A percentile compares a stretch with the other conserved stretches of the same genome.
These are phyloP conservation scores for Phytophthora agathidicida DNA, from an alignment of 352 stramenopile species.

Conservation along the genomic window DNA sequence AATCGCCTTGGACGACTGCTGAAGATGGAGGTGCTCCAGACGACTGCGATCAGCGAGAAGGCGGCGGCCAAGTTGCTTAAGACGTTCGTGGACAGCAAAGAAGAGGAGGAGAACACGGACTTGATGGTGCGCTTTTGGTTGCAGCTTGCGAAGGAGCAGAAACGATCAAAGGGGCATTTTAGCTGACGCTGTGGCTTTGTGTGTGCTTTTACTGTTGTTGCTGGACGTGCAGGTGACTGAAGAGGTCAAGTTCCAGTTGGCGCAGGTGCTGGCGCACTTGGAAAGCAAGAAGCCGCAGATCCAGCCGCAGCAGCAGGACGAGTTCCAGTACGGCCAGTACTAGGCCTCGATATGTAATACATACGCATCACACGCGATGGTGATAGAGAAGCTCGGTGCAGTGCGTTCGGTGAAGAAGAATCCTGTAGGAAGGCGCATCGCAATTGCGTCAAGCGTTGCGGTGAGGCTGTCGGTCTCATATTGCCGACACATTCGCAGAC, in stretches of 20 bases:
- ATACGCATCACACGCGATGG: slow-evolving; percentile 9
- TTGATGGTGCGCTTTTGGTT: slow-evolving; percentile 57
- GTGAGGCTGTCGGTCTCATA: neutral
- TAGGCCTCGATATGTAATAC: slow-evolving; percentile 39
- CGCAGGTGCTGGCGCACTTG: slow-evolving; percentile 76
- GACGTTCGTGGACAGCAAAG: slow-evolving; percentile 76
- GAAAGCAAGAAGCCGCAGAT: slow-evolving; percentile 51
- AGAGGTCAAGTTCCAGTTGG: slow-evolving; percentile 76
- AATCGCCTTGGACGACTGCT: slow-evolving; percentile 10
- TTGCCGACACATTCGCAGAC: too few species aligned
- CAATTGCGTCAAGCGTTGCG: neutral
- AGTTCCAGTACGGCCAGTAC: slow-evolving; percentile 31
- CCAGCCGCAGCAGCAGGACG: slow-evolving; percentile 34
- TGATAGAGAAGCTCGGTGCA: slow-evolving; percentile 5
- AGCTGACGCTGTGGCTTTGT: too few species aligned
- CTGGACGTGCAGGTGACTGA: slow-evolving; percentile 74
- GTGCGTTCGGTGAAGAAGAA: too few species aligned
- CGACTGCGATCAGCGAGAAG: slow-evolving; percentile 65
- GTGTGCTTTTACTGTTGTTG: too few species aligned
- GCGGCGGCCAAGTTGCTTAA: slow-evolving; percentile 74
- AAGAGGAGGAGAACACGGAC: slow-evolving; percentile 67
- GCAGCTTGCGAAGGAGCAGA: too few species aligned
- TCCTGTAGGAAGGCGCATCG: too few species aligned
- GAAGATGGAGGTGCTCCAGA: slow-evolving; percentile 73
- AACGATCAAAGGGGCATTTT: neutral